phyloP scores from a whole-genome alignment of 2,329 filamentous ascomycete genomes.

The Chaetothyriales sp. region DNA sequence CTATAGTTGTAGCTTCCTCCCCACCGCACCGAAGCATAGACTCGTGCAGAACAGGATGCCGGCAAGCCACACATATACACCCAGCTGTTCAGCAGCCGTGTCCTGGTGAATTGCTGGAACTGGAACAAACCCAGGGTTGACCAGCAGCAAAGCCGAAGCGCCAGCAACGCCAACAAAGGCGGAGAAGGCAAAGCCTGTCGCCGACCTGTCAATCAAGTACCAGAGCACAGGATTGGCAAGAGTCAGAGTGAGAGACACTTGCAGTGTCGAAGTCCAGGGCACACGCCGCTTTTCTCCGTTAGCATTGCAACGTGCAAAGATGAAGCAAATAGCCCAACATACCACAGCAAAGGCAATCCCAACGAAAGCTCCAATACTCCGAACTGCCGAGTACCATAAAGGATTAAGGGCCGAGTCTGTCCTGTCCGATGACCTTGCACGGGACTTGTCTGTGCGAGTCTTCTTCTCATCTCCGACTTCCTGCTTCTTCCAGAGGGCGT shows the following conservation, averaged over 20 bases:
- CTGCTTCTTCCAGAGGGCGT: constrained; percentile 58
- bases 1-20: constrained; percentile 47
- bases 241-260: constrained; percentile 76
- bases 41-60: constrained; percentile 91
- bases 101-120: constrained; percentile 39
- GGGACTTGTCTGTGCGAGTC: constrained; percentile 20
- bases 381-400: constrained; percentile 63
- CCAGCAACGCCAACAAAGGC: constrained; percentile 59
- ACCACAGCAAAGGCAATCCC: constrained; percentile 73
- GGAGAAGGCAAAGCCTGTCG: constrained; percentile 69
- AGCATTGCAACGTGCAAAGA: constrained; percentile 5
- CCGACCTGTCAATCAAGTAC: constrained; percentile 89
- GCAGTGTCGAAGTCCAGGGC: constrained; percentile 88
- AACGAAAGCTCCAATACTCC: constrained; percentile 57
- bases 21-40: constrained; percentile 93
- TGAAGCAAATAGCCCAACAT: constrained; percentile 28
- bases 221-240: constrained; percentile 87
- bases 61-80: constrained; percentile 71
- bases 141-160: constrained; percentile 57
- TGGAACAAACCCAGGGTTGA: constrained; percentile 68
- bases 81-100: constrained; percentile 35
- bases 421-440: constrained; percentile 14
- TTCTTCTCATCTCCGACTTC: constrained; percentile 25
- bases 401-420: constrained; percentile 34
- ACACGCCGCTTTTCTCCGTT: constrained; percentile 54